Base-by-base conservation (phyloP, 352 stramenopile species). In the Globisporangium echinulatum region DNA sequence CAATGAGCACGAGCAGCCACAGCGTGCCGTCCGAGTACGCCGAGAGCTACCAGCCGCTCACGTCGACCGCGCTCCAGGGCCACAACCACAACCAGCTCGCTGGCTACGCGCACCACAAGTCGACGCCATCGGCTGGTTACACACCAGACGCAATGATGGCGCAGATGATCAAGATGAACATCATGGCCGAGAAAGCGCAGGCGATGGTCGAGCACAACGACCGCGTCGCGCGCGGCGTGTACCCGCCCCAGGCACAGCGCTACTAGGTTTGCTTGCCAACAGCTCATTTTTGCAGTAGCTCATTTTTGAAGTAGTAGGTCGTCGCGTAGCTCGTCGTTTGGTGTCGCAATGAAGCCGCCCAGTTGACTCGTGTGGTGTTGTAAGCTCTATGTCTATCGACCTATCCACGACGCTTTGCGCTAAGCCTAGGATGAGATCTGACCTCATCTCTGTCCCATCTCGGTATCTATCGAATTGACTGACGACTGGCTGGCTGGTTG, bases 111-210 rank as follows among this genome's bases (percentile, higher is more conserved):
- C 14, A 33, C 14, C 52, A 51, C 46, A 36, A 36, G 37, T 44
- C 59, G 39, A 48, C 59, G 38, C 59, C 58, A 14, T 44, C 36
- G 7, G 39, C 49, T 19, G 37, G 71, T 51, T 55, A 70, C 25
- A 73, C 65, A n/a, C 64, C 67, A 2, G 77, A 89, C 37, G 75
- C 71, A 54, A 71, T 87, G 61, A 87, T 89, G 73, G 58, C 69
- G 40, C 79, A 85, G 56, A 87, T 89, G 66, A 77, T 87, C 63
- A 72, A 82, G 61, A 87, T 89, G 77, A 89, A 87, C 64, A 73
- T 89, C 62, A 85, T 83, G 49, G 79, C 79, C 42, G 79, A 89
- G 63, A 72, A 87, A 38, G 82, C 75, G 50, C 69, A 73, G 25
- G 71, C 84, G 65, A 74, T 85, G 65, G 74, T 87, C 49, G 64